These are phyloP conservation scores for Durotheca rogersii DNA, from an alignment of 495 filamentous ascomycete species.

Conservation along the genomic window DNA sequence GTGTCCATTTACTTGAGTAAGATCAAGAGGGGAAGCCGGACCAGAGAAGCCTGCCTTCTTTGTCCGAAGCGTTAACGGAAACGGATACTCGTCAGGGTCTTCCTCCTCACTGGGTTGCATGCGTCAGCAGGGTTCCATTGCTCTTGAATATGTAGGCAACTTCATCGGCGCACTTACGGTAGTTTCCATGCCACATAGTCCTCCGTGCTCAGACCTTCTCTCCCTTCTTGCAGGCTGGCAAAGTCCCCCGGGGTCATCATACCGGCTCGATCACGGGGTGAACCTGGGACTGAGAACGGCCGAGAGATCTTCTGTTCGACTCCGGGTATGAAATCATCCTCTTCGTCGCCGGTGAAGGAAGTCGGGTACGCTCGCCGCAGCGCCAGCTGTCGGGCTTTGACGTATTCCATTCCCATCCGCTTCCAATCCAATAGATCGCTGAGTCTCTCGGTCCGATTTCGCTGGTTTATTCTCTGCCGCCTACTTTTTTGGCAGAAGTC, in stretches of 20 bases:
- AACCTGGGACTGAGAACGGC: conserved; percentile 90
- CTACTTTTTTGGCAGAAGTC: conserved; percentile 93
- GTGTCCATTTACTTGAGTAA: conserved; percentile 44
- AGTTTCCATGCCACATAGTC: conserved; percentile 98
- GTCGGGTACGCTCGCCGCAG: conserved; percentile 87
- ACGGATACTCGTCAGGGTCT: conserved; percentile 89
- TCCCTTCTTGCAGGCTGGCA: conserved; percentile 89
- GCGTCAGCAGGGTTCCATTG: conserved; percentile 8
- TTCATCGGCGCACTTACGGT: conserved; percentile 74
- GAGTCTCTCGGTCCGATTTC: conserved; percentile 93
- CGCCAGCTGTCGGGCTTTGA: conserved; percentile 93
- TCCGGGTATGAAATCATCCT: conserved; percentile 82
- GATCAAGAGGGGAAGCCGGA: conserved; percentile 41
- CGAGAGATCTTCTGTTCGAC: conserved; percentile 90
- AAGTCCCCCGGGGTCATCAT: conserved; percentile 99
- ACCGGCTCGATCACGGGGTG: conserved; percentile 82
- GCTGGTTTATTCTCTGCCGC: conserved; percentile 95
- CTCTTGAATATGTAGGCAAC: conserved; percentile 9
- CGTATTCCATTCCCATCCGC: conserved; percentile 98
- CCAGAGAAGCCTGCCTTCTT: conserved; percentile 41
- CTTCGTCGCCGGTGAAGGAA: conserved; percentile 74
- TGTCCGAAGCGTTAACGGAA: conserved; percentile 77
- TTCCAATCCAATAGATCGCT: conserved; percentile 98
- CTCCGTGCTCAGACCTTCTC: conserved; percentile 90
- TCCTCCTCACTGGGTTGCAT: conserved; percentile 77